Base-by-base conservation (phyloP, 192 early-diverging fungal species). In the Obelidium mucronatum region DNA sequence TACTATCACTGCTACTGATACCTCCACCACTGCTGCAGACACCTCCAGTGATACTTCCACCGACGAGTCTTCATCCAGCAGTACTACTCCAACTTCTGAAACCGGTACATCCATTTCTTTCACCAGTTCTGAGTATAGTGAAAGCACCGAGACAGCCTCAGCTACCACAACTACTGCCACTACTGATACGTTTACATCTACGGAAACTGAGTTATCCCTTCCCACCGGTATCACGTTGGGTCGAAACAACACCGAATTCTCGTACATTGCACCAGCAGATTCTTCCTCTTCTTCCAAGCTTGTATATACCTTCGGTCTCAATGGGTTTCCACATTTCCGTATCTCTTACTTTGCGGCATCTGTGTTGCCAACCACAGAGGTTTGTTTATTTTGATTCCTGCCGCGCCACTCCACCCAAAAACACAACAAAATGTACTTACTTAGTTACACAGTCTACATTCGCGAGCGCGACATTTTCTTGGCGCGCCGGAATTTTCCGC, bases 251-350 rank as follows among this genome's bases (percentile, higher is more conserved):
- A 22, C 55, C 55, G 24, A 24, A 11, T 58, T 58, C 30, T 8
- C 26, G 11, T 58, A 58, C 26, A 5, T 24, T 11, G 55, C 30
- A 28, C 55, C 55, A 0, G 44, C 44, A 0, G 44, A 6, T 6
- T 15, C 8, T 48, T 48, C 44, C 11, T 15, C 44, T 48, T 6
- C 11, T 48, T 48, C 44, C 8, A 6, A 48, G 19, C 55, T 58
- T 31, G 55, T 58, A 26, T 58, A 28, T 24, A 8, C 55, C 0
- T 22, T 31, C 8, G 30, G 55, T 58, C 30, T 58, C 24, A 8
- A 58, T 6, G 55, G 55, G 55, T 58, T 58, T 26, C 55, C 55
- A 5, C 55, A 58, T 24, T 58, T 58, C 24, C 55, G 55, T 58
- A 26, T 58, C 8, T 58, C 55, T 24, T 58, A 58, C 30, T 58